A percentile compares a stretch with the other conserved stretches of the same genome.
Conservation (phyloP, 257 asterid genomes). For the Cordia subcordata region DNA sequence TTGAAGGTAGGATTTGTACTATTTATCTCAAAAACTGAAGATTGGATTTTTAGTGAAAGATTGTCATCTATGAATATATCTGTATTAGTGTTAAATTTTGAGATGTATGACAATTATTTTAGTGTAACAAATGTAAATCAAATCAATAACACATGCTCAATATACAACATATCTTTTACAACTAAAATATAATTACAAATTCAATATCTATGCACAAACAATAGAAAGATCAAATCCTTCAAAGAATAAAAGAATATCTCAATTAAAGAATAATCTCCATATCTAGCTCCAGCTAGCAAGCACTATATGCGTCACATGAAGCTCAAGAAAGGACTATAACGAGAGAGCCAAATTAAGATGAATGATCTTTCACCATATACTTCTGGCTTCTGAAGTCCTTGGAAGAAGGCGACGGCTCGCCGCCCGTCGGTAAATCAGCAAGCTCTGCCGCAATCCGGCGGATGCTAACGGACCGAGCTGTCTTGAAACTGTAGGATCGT, state of each 20-base stretch:
- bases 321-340: background rate
- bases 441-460: slow-evolving; percentile 62
- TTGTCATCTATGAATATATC: too few relatives aligned
- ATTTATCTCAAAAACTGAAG: too few relatives aligned
- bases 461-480: slow-evolving; percentile 46
- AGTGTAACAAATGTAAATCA: too few relatives aligned
- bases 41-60: too few relatives aligned
- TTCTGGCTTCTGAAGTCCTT: slow-evolving; percentile 10
- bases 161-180: too few relatives aligned
- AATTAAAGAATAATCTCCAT: background rate
- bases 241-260: background rate
- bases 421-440: slow-evolving; percentile 52
- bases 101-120: too few relatives aligned
- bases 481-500: slow-evolving; percentile 38
- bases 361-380: slow-evolving; percentile 5
- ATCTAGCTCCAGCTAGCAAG: too few relatives aligned
- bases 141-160: too few relatives aligned
- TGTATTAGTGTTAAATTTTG: too few relatives aligned
- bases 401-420: slow-evolving; percentile 32
- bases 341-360: slow-evolving; percentile 1
- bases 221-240: background rate
- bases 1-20: too few relatives aligned
- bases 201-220: background rate
- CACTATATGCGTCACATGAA: background rate
- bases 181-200: background rate